Evolutionary conservation across 805 yeast species (phyloP), one percentile per base, ranked within the genome.

Genomic region (Trichomonascus vanleenenianus): DNA sequence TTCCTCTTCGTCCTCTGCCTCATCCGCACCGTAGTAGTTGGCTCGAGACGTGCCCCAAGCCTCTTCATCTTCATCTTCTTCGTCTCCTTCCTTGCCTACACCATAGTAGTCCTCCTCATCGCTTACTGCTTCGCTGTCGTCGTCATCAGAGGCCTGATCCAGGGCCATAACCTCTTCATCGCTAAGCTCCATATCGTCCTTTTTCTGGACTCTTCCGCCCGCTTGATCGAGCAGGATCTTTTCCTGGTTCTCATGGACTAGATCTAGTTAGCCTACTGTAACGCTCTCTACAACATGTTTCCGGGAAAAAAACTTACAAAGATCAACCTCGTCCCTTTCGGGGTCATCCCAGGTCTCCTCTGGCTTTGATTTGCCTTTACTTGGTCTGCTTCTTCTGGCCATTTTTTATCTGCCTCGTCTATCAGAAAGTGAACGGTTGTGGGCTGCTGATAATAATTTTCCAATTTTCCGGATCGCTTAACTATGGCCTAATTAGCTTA

Each of bases 131-230:
- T 68, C 71, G 18, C 63, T 58, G 2, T 62, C 67, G 19, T 63
- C 58, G 2, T 62, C 67, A 14, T 59, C 66, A 16, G 62, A 66
- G 4, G 8, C 27, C 27, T 22, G 27, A 22, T 22, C 27, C 14
- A 67, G 54, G 15, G 65, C 67, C 39, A 73, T 63, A 54, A 78
- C 81, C 50, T 78, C 86, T 50, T 76, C 81, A 43, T 81, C 84
- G 15, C 75, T 71, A 25, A 69, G 67, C 12, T 66, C 71, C 27
- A 43, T 41, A 12, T 62, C 66, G 9, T 56, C 57, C 6, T 43
- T 43, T 32, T 7, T 6, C 16, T 18, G 38, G 14, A 8, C 20
- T 9, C 20, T 18, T 7, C 7, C 38, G 22, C 43, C 43, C 8
- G 53, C 55, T 50, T 47, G 45, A n/a, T 57, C 59, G 20, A 61